phyloP scores from a whole-genome alignment of 1,139 yeast species.

The Suhomyces bribrorum region DNA sequence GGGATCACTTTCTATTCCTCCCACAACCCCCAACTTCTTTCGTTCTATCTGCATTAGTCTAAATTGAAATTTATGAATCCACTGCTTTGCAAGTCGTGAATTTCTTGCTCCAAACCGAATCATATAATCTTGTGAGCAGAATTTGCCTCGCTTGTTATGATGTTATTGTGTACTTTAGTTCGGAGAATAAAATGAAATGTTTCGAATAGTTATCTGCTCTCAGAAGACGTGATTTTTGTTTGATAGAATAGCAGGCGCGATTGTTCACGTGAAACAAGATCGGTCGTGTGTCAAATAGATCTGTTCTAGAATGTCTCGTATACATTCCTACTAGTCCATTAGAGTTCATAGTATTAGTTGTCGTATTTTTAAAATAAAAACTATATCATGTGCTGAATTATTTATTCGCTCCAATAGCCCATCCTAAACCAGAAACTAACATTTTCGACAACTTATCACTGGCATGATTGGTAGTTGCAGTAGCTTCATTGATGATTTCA shows the following conservation, averaged over 20 bases:
- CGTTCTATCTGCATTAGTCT: slow-evolving; percentile 1
- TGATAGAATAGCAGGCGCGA: neutral
- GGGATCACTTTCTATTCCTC: slow-evolving; percentile 13
- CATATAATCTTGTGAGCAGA: slow-evolving; percentile 5
- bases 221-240: neutral
- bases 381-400: too few relatives aligned
- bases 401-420: slow-evolving; percentile 63
- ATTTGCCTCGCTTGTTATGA: neutral
- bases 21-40: slow-evolving; percentile 1
- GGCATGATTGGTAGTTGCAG: slow-evolving; percentile 37
- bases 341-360: too few relatives aligned
- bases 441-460: slow-evolving; percentile 54
- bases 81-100: slow-evolving; percentile 4
- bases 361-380: too few relatives aligned
- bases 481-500: slow-evolving; percentile 36
- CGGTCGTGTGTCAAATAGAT: too few relatives aligned
- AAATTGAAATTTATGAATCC: slow-evolving; percentile 6
- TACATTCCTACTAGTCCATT: too few relatives aligned
- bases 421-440: slow-evolving; percentile 60
- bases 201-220: neutral
- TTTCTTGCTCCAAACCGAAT: slow-evolving; percentile 5
- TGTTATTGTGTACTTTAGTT: neutral
- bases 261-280: neutral
- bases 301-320: too few relatives aligned
- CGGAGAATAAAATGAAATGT: neutral